Evolutionary conservation across 139 green algal genomes (phyloP).

Genomic region (Tetradesmus lagerheimii): DNA sequence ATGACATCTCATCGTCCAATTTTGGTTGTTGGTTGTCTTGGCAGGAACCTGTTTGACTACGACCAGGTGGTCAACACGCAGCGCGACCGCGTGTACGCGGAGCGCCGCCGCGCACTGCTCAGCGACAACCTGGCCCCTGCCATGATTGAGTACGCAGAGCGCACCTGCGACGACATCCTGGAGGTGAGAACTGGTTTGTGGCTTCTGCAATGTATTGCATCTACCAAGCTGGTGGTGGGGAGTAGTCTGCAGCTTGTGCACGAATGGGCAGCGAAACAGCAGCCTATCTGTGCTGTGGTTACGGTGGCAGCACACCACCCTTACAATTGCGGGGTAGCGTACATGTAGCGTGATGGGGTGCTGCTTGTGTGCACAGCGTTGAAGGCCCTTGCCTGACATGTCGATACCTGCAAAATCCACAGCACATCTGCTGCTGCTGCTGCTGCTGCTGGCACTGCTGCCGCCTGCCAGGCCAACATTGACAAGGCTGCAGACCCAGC

Average conservation of each 20-base stretch:
- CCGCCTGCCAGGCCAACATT: conserved; percentile 82
- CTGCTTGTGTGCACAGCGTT: no score
- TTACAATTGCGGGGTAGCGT: no score
- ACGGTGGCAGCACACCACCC: no score
- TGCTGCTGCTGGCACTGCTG: background rate
- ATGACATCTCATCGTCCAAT: no score
- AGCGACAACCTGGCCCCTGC: conserved; percentile 71
- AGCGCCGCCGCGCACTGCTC: conserved; percentile 87
- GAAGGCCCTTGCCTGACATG: no score
- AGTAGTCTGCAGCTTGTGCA: no score
- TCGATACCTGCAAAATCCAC: background rate
- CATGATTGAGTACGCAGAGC: conserved; percentile 96
- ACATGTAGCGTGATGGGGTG: no score
- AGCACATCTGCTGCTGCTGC: background rate
- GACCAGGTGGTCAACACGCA: conserved; percentile 99
- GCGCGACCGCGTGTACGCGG: conserved; percentile 93
- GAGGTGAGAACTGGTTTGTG: conserved; percentile 68
- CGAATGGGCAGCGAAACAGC: no score
- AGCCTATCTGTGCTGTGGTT: no score
- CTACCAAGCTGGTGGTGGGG: no score
- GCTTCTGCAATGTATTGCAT: no score
- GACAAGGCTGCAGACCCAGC: conserved; percentile 68
- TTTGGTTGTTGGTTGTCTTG: no score
- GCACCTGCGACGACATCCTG: conserved; percentile 97
- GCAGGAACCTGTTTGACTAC: conserved; percentile 94